Evolutionary conservation across 352 stramenopile species (phyloP), one percentile per base, ranked within the genome.

Genomic region (Plasmopara muralis): DNA sequence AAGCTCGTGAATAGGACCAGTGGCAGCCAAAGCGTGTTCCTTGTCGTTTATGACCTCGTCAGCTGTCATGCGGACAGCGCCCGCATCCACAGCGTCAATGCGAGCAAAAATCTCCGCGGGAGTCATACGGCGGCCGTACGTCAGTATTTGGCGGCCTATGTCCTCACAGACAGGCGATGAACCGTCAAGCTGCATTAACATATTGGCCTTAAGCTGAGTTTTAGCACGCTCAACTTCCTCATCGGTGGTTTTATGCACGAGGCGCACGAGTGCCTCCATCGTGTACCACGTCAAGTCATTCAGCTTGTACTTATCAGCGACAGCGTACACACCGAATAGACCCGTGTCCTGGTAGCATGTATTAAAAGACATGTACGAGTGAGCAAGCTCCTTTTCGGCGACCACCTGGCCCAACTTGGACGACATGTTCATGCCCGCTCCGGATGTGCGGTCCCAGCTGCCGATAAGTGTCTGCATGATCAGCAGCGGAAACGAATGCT

Each of bases 311-410:
- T 89, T 84, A 70, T 95, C 83, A 20, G 70, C 93, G 53, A 99
- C 91, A 47, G 93, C 86, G 80, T 99, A 99, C 35, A 99, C 80
- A 56, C 97, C 97, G 67, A 99, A 99, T 31, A 99, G 85, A 55
- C 97, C 97, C 35, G 96, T 99, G 74, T 99, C 97, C 78, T 99
- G 98, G 87, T 99, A 99, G 80, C 93, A 98, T 55, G 96, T 99
- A 85, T 99, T 99, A 83, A 99, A 99, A 28, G 95, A 97, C 69
- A 95, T 97, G 75, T 98, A 96, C 45, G 86, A 98, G 80, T 99
- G 95, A 38, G 94, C 96, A 31, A 98, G 77, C 69, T 99, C 94
- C 66, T 97, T 87, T 63, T 96, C 78, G 10, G 96, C 96, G 7
- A 99, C 81, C 57, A 96, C 90, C 74, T 98, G 89, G 53, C 95